Evolutionary conservation across 2,329 filamentous ascomycete species (phyloP), one percentile per base, ranked within the genome.

Genomic region (Parascedosporium putredinis): DNA sequence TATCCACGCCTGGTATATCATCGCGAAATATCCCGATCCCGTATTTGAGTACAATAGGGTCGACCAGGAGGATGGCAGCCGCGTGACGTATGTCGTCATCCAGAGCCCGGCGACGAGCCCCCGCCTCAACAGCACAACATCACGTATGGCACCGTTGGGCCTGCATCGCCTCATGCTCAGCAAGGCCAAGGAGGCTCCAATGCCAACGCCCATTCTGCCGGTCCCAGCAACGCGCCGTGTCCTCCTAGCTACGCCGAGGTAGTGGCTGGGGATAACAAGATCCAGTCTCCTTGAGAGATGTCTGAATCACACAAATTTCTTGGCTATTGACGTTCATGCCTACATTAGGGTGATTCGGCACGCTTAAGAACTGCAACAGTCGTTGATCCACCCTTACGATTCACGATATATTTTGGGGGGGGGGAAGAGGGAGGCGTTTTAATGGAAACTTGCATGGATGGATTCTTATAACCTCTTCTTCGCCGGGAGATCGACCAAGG

Each of bases 1-100:
- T 46, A 72, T 98, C 2, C 93, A 98, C 71, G 81, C 90, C 55
- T 97, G 93, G 91, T 98, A 97, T 76, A 95, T 97, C 67, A 96
- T 98, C 68, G 79, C 87, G 60, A 85, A 87, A 63, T 87, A 84
- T 65, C 93, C 93, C 52, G 91, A 96, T 53, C 57, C 77, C 36
- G 78, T 77, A 65, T 78, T 77, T 65, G 79, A 84, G 55, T 89
- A 93, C 67, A 79, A 87, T 57, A 69, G 73, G 47, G 64, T 86
- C 36, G 68, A 77, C 4, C 78, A 81, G 49, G 76, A 79, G 59
- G 75, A 77, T 56, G 68, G 71, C 57, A 72, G 76, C 57, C 76
- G 74, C 53, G 81, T 91, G 50, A 84, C 83, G 34, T 91, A 93
- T 67, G 86, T 94, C 64, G 86, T 88, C 62, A 84, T 88, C 51